phyloP scores from a whole-genome alignment of 2,329 filamentous ascomycete species.

The Claviceps sp. region DNA sequence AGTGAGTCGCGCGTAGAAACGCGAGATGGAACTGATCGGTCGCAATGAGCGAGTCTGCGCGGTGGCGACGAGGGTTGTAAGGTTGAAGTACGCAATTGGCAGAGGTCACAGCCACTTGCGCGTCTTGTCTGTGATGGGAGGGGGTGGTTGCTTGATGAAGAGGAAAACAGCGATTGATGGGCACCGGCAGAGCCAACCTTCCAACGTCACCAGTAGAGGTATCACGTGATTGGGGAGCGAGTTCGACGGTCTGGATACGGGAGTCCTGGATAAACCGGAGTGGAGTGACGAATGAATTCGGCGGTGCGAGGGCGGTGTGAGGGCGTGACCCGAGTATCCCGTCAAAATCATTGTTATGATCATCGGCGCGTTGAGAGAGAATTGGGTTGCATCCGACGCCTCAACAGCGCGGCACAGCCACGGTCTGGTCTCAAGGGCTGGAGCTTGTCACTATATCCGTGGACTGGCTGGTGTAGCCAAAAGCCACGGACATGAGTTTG shows the following conservation, averaged over 20 bases:
- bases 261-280: neutral
- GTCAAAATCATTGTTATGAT: no score
- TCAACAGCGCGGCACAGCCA: no score
- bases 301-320: no score
- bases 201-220: constrained; percentile 19
- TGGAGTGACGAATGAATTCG: neutral
- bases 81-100: constrained; percentile 6
- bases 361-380: no score
- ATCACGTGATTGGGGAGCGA: constrained; percentile 19
- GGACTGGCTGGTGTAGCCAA: neutral
- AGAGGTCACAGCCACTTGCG: constrained; percentile 4
- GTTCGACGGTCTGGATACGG: neutral
- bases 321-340: no score
- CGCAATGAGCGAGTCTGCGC: constrained; percentile 5
- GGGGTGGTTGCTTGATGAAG: neutral
- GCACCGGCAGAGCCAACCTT: constrained; percentile 16
- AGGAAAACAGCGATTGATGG: constrained; percentile 5
- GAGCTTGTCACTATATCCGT: neutral
- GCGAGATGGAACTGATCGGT: neutral
- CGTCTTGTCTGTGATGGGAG: constrained; percentile 6
- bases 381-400: no score
- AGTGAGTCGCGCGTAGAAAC: constrained; percentile 7
- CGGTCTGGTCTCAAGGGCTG: neutral
- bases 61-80: neutral
- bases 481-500: no score